Base-by-base conservation (phyloP, 306 rosid genomes). In the Amphicarpaea edgeworthii region DNA sequence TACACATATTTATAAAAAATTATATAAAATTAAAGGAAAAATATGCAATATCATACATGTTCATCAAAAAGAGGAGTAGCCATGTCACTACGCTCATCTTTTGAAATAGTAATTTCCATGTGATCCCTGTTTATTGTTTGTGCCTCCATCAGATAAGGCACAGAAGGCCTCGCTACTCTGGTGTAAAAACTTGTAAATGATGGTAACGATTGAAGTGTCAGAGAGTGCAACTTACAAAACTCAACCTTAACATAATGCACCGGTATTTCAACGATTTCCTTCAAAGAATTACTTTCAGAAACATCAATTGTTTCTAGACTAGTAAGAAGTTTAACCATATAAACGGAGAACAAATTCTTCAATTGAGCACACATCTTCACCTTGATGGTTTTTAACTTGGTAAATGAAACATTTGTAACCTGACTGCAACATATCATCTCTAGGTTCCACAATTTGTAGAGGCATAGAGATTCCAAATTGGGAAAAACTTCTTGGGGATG, bases 321-420 rank as follows among this genome's bases (percentile, higher is more conserved):
- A 6, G 8, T 0, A 70, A 82, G 77, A 50, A 79, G 38, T 17
- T 40, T 24, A 23, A 53, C 70, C 51, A 59, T 49, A 59, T 9
- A 49, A 57, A 20, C 8, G 28, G 85, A 74, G 79, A 85, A 85
- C 21, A 85, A 60, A 32, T 58, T 75, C 43, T 71, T 70, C 63
- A 85, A 30, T n/a, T 20, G 43, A 2, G 28, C 4, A 77, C 84
- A 73, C 20, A 1, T 5, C 12, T 10, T 1, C 21, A 88, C 71
- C 11, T 42, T 68, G 40, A 88, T 66, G 24, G 21, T 66, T 59
- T 73, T 86, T 55, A 88, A 70, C 32, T 77, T 81, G 15, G 38
- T 12, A n/a, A 81, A 81, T 41, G 85, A 77, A 16, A 16, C 19
- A 0, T 3, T 47, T 16, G 30, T 38, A 28, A 64, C 20, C 6